phyloP scores from a whole-genome alignment of 495 filamentous ascomycete genomes.

The Aspergillus cavernicola region DNA sequence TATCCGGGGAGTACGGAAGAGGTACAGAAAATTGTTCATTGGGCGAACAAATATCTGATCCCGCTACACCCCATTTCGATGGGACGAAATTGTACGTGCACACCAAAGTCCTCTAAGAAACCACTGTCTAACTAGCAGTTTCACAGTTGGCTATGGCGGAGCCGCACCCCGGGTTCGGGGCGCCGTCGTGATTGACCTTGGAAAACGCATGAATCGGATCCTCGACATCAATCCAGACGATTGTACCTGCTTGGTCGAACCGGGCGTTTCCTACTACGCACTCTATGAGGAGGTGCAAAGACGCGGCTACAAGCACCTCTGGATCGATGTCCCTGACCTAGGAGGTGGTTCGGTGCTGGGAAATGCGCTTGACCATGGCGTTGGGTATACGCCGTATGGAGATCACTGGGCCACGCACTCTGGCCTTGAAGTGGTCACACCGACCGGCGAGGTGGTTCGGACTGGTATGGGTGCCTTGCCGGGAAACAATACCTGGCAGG shows the following conservation, averaged over 20 bases:
- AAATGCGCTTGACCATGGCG: constrained; percentile 54
- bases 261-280: constrained; percentile 53
- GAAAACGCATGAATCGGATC: constrained; percentile 52
- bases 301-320: constrained; percentile 27
- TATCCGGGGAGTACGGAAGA: no score
- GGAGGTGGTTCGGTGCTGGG: constrained; percentile 55
- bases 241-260: constrained; percentile 53
- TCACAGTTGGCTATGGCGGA: constrained; percentile 53
- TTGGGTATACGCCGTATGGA: constrained; percentile 51
- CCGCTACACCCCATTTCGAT: no score
- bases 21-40: no score
- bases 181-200: constrained; percentile 50
- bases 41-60: no score
- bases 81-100: no score
- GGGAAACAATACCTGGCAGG: not conserved
- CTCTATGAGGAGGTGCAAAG: constrained; percentile 48
- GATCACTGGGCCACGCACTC: constrained; percentile 45
- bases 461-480: constrained; percentile 55
- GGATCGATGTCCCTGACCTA: constrained; percentile 46
- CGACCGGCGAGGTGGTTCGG: constrained; percentile 49
- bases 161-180: constrained; percentile 52
- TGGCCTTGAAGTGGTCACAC: constrained; percentile 55
- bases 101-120: no score
- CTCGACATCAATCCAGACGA: constrained; percentile 51
- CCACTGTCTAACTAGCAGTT: no score